Evolutionary conservation across 805 yeast species (phyloP).

Genomic region (Zygoascus ofunaensis): DNA sequence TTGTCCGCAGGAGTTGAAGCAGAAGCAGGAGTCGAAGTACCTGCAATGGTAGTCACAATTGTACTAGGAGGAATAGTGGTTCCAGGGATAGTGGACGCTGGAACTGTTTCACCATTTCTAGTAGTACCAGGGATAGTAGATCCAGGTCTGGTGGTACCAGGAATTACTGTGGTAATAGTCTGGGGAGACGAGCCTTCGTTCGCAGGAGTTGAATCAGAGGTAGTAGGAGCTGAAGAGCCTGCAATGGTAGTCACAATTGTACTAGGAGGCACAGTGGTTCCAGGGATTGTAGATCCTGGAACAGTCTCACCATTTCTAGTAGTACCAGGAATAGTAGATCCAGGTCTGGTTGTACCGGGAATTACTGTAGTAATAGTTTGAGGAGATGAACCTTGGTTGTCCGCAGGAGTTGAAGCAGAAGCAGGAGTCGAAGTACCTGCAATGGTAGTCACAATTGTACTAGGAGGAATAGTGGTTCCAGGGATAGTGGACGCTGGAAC

Average conservation of each 20-base stretch:
- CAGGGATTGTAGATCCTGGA: conserved; percentile 6
- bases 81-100: conserved; percentile 16
- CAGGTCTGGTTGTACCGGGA: conserved; percentile 1
- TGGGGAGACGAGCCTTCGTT: conserved; percentile 5
- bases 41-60: not conserved
- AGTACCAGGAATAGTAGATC: conserved; percentile 1
- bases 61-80: conserved; percentile 11
- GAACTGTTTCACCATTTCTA: conserved; percentile 6
- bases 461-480: conserved; percentile 13
- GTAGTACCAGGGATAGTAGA: conserved; percentile 7
- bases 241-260: not conserved
- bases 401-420: not conserved
- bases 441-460: not conserved
- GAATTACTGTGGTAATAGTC: not conserved
- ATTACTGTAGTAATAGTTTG: not conserved
- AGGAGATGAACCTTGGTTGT: conserved; percentile 8
- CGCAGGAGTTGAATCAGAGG: conserved; percentile 2
- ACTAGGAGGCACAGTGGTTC: not conserved
- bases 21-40: not conserved
- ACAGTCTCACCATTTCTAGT: conserved; percentile 1
- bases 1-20: not conserved
- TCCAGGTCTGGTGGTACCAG: not conserved
- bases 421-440: not conserved
- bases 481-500: conserved; percentile 16
- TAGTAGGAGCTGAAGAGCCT: conserved; percentile 6